phyloP scores from a whole-genome alignment of 2,329 filamentous ascomycete species.

The Calonectria naviculata region DNA sequence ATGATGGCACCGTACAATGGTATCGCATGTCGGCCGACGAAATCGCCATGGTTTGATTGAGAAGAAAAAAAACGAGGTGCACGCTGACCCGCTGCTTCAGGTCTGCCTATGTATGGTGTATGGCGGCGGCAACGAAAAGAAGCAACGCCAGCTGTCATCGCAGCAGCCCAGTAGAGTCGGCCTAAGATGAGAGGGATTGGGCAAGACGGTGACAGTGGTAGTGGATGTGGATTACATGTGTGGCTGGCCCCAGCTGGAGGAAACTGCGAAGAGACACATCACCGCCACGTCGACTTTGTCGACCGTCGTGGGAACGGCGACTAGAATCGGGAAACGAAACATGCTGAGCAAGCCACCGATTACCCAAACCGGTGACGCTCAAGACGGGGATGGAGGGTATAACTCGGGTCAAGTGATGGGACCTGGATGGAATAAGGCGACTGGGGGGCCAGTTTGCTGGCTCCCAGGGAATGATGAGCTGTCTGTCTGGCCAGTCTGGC shows the following conservation, averaged over 20 bases:
- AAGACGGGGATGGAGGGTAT: slow-evolving; percentile 25
- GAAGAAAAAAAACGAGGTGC: not conserved
- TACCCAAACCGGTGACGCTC: not conserved
- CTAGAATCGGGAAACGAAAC: slow-evolving; percentile 23
- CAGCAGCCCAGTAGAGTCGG: slow-evolving; percentile 21
- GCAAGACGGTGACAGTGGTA: slow-evolving; percentile 21
- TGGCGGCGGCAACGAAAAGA: slow-evolving; percentile 21
- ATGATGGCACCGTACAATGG: not conserved
- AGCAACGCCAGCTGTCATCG: slow-evolving; percentile 34
- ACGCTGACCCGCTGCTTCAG: slow-evolving; percentile 22
- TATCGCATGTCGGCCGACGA: not conserved
- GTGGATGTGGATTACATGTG: slow-evolving; percentile 18
- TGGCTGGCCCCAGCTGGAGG: slow-evolving; percentile 13
- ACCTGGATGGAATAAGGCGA: slow-evolving; percentile 12
- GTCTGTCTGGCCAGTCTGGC: slow-evolving; percentile 11
- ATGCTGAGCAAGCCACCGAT: slow-evolving; percentile 14
- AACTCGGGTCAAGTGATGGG: not conserved
- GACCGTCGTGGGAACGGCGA: slow-evolving; percentile 9
- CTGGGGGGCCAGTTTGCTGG: slow-evolving; percentile 3
- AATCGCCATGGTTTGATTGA: not conserved
- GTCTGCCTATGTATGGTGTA: slow-evolving; percentile 23
- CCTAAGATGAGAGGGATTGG: slow-evolving; percentile 19
- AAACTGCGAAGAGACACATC: slow-evolving; percentile 17
- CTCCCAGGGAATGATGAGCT: slow-evolving; percentile 8
- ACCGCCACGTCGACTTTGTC: slow-evolving; percentile 18